These are phyloP conservation scores for Alternaria triticina DNA, from an alignment of 2,329 filamentous ascomycete genomes.

Conservation along the genomic window DNA sequence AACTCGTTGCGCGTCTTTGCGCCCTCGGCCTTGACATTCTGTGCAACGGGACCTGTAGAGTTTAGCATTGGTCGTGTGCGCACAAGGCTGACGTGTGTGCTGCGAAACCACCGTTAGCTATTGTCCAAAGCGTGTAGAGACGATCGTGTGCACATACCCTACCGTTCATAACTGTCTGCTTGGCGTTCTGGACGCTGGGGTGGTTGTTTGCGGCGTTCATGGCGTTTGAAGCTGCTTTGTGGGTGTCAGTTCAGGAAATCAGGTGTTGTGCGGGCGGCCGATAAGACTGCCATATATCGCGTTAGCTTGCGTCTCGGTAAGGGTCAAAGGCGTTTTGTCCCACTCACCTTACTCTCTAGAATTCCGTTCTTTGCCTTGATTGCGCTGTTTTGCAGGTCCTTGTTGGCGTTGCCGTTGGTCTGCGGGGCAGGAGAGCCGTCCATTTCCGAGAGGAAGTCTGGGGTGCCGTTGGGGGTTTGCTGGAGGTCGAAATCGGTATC, in stretches of 20 bases:
- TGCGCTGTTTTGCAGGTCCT: slow-evolving; percentile 28
- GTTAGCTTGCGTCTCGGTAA: slow-evolving; percentile 47
- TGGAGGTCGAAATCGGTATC: slow-evolving; percentile 36
- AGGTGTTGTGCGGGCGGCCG: slow-evolving; percentile 42
- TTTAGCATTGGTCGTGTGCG: slow-evolving; percentile 34
- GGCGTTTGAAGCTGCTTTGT: slow-evolving; percentile 56
- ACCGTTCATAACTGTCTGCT: slow-evolving; percentile 53
- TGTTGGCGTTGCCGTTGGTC: slow-evolving; percentile 29
- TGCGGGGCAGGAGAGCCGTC: slow-evolving; percentile 21
- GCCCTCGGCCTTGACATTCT: slow-evolving; percentile 63
- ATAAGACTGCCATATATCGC: slow-evolving; percentile 47
- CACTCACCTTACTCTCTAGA: slow-evolving; percentile 54
- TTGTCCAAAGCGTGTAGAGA: slow-evolving; percentile 1
- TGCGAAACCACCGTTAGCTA: slow-evolving; percentile 39
- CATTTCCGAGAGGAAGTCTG: slow-evolving; percentile 21
- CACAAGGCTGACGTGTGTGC: slow-evolving; percentile 34
- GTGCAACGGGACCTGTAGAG: slow-evolving; percentile 59
- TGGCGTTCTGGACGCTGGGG: slow-evolving; percentile 56
- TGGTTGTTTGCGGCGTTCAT: slow-evolving; percentile 58
- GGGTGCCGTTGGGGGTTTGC: slow-evolving; percentile 28
- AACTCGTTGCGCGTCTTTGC: slow-evolving; percentile 64
- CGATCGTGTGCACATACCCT: slow-evolving; percentile 41
- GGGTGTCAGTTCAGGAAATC: slow-evolving; percentile 38
- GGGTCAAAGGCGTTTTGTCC: slow-evolving; percentile 30
- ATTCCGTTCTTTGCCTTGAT: slow-evolving; percentile 47